phyloP scores from a whole-genome alignment of 371 early-diverging fungal genomes.

The Apophysomyces ossiformis region DNA sequence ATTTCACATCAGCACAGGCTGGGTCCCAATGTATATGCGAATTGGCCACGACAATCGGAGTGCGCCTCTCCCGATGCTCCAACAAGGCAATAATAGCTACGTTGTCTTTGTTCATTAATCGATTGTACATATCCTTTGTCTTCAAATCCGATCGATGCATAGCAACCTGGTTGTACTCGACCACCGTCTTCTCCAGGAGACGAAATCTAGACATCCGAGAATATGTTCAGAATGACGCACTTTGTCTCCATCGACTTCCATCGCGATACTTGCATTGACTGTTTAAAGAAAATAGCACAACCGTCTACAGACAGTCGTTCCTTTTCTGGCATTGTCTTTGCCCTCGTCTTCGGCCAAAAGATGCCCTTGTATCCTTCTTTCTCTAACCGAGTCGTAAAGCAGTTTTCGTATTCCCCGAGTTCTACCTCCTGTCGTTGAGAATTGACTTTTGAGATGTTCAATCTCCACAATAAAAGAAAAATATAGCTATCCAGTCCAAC shows the following conservation, averaged over 20 bases:
- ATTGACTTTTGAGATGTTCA: conserved; percentile 17
- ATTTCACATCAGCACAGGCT: conserved; percentile 88
- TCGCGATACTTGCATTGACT: conserved; percentile 58
- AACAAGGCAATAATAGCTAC: conserved; percentile 85
- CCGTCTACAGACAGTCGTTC: conserved; percentile 89
- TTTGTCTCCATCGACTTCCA: no score
- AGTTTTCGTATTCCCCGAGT: conserved; percentile 75
- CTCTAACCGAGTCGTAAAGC: conserved; percentile 71
- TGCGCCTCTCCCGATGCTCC: conserved; percentile 69
- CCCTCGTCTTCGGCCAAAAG: conserved; percentile 89
- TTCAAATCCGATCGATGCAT: conserved; percentile 80
- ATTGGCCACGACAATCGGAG: conserved; percentile 80
- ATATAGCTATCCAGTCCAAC: conserved; percentile 2
- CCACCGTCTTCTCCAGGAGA: conserved; percentile 70
- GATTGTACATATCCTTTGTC: conserved; percentile 85
- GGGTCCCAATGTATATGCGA: conserved; percentile 91
- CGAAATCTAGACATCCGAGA: conserved; percentile 54
- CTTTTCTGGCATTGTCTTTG: conserved; percentile 82
- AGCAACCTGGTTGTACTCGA: conserved; percentile 90
- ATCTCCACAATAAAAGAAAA: conserved; percentile 55
- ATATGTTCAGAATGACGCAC: neutral
- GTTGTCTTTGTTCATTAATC: conserved; percentile 93
- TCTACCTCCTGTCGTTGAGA: conserved; percentile 77
- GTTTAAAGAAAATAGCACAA: conserved; percentile 93
- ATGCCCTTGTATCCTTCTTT: conserved; percentile 82